Percentiles rank a stretch among this genome's conserved stretches.
These are phyloP conservation scores for Pseudozyma tsukubaensis DNA, from an alignment of 1,284 basidiomycete species.

Conservation along the genomic window DNA sequence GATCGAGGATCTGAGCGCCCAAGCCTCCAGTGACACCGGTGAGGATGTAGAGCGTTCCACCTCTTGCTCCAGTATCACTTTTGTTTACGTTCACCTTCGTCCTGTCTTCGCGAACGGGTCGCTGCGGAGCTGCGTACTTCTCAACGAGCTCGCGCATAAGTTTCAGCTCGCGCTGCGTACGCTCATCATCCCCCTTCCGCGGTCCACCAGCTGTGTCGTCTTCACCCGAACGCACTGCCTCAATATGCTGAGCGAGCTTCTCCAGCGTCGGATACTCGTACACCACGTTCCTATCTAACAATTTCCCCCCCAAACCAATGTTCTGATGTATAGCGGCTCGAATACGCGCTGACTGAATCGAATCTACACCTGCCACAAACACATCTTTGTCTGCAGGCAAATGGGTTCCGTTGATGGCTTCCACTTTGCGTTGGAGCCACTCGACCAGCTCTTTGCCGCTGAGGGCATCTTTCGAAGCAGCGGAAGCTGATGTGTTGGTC, in stretches of 20 bases:
- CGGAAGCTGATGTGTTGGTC: not conserved
- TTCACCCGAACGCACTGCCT: constrained; percentile 24
- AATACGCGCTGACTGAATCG: constrained; percentile 52
- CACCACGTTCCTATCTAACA: constrained; percentile 43
- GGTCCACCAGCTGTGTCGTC: not conserved
- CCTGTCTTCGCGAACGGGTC: no score
- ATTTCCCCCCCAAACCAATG: constrained; percentile 16
- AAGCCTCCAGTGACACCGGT: constrained; percentile 77
- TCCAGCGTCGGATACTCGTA: constrained; percentile 47
- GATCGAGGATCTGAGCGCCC: constrained; percentile 74
- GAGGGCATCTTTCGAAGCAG: constrained; percentile 7
- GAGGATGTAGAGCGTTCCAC: constrained; percentile 62
- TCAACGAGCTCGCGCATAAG: constrained; percentile 64
- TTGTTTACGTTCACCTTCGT: not conserved
- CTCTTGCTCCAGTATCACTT: constrained; percentile 7
- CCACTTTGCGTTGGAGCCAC: constrained; percentile 31
- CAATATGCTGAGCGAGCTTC: constrained; percentile 48
- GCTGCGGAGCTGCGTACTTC: constrained; percentile 59
- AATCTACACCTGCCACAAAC: constrained; percentile 54
- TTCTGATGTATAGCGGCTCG: constrained; percentile 48
- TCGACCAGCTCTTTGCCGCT: constrained; percentile 11
- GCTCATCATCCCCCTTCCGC: constrained; percentile 17
- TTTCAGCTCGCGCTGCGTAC: constrained; percentile 19
- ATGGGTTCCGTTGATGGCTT: constrained; percentile 20
- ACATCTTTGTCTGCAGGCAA: constrained; percentile 35